Conservation (phyloP, 169 alveolate genomes). For the Theileria parva region DNA sequence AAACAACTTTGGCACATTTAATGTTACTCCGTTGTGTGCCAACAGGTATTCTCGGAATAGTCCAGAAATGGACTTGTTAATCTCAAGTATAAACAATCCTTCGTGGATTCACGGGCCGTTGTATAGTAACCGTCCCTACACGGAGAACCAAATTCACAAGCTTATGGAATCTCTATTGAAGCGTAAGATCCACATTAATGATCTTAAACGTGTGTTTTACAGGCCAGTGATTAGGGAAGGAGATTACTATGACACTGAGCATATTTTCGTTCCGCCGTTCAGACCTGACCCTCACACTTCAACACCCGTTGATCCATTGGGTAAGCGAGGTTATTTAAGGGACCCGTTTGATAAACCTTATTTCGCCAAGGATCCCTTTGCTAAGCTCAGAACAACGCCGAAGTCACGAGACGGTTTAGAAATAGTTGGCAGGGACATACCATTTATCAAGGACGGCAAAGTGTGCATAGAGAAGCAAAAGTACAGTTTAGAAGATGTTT, state of each 20-base stretch:
- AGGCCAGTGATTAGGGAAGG: background rate
- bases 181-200: background rate
- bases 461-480: constrained; percentile 6
- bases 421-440: constrained; percentile 1
- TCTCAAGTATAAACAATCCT: constrained; percentile 7
- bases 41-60: constrained; percentile 3
- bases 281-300: background rate
- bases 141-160: background rate
- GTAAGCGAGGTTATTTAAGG: background rate
- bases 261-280: background rate
- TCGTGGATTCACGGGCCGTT: background rate
- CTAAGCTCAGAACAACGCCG: constrained; percentile 7
- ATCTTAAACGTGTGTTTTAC: background rate
- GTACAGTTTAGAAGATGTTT: constrained; percentile 25
- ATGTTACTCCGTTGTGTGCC: background rate
- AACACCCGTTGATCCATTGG: background rate
- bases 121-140: background rate
- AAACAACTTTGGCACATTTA: background rate
- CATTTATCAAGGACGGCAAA: background rate
- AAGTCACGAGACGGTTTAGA: background rate
- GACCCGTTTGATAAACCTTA: background rate
- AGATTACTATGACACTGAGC: background rate
- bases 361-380: background rate
- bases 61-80: constrained; percentile 11
- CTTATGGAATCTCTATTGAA: background rate